phyloP scores from a whole-genome alignment of 2,329 filamentous ascomycete species.

The Dryadomyces quercivorus region DNA sequence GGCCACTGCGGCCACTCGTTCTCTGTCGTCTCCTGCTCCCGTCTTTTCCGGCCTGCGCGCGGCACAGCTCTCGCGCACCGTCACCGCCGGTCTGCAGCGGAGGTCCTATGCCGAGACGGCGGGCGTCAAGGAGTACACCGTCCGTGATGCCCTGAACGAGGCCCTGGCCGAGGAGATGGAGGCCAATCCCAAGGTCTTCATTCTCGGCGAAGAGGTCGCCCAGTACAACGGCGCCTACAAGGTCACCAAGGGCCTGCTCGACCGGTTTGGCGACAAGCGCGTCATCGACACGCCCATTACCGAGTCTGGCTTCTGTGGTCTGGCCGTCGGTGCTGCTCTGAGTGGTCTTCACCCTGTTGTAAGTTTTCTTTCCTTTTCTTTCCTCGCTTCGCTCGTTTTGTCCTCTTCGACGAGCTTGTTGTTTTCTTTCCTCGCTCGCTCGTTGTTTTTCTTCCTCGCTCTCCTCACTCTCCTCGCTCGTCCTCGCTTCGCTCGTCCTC shows the following conservation, averaged over 20 bases:
- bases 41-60: background rate
- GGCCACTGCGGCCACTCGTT: constrained; percentile 20
- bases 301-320: constrained; percentile 86
- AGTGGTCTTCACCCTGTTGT: constrained; percentile 90
- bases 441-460: background rate
- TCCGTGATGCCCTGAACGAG: constrained; percentile 95
- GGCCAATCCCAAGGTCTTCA: constrained; percentile 84
- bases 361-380: constrained; percentile 29
- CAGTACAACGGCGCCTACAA: constrained; percentile 99
- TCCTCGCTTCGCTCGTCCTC: too few species aligned
- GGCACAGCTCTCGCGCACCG: constrained; percentile 9
- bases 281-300: constrained; percentile 98
- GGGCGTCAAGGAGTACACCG: constrained; percentile 83
- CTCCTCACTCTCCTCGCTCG: too few species aligned
- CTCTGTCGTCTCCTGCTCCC: constrained; percentile 18
- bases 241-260: constrained; percentile 93
- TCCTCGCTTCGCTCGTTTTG: too few species aligned
- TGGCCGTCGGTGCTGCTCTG: constrained; percentile 88
- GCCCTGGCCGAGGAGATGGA: constrained; percentile 96
- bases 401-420: too few species aligned
- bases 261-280: constrained; percentile 93
- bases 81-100: constrained; percentile 24
- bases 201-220: constrained; percentile 95
- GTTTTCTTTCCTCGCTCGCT: too few species aligned
- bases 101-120: constrained; percentile 41